Conservation (phyloP, 768 basidiomycete species). For the Rhizopogon sp. region DNA sequence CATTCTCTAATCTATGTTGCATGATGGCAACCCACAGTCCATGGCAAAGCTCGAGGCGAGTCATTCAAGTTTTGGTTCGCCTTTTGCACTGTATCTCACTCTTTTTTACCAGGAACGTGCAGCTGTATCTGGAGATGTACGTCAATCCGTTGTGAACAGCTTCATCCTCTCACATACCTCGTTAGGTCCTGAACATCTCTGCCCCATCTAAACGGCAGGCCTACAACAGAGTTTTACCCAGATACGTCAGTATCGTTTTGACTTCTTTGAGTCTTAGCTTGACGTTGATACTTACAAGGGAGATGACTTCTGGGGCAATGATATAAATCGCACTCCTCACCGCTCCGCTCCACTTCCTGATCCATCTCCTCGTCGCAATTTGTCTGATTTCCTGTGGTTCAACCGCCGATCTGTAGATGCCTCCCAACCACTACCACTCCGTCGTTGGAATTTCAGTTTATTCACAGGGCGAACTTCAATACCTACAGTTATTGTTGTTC, state of each 20-base stretch:
- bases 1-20: not conserved
- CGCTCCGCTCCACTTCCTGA: not conserved
- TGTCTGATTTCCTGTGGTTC: not conserved
- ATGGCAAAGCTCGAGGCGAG: not conserved
- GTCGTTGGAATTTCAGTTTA: not conserved
- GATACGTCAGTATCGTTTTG: not conserved
- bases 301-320: not conserved
- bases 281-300: not conserved
- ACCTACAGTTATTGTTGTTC: too few relatives aligned
- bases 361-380: not conserved
- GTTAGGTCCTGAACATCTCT: not conserved
- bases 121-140: too few relatives aligned
- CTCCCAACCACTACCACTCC: not conserved
- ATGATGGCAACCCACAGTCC: not conserved
- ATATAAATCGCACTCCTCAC: not conserved
- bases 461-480: too few relatives aligned
- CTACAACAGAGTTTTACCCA: not conserved
- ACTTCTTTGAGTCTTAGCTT: not conserved
- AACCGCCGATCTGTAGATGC: not conserved
- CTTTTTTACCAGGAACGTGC: too few relatives aligned
- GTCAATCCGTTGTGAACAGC: too few relatives aligned
- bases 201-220: not conserved
- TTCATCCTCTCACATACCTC: not conserved
- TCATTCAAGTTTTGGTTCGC: too few relatives aligned
- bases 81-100: not conserved